Percentiles rank a stretch among this genome's conserved stretches.
Conservation (phyloP, 2,329 filamentous ascomycete genomes). For the Clarireedia homoeocarpa region DNA sequence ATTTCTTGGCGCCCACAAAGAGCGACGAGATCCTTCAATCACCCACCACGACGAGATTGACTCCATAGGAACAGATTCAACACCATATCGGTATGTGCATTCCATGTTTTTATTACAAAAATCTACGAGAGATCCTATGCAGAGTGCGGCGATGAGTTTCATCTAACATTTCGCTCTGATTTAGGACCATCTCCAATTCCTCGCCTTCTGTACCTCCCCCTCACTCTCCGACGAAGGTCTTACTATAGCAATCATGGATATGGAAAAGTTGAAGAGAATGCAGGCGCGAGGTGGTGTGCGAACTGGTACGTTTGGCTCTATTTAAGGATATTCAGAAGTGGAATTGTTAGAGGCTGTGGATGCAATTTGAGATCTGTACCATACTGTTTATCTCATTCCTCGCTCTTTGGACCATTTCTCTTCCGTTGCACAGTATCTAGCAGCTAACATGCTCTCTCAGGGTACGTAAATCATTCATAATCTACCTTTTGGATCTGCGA, state of each 20-base stretch:
- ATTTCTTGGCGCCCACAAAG: conserved; percentile 23
- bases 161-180: conserved; percentile 4
- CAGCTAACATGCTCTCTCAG: conserved; percentile 6
- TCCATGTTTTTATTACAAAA: neutral
- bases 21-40: conserved; percentile 13
- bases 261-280: conserved; percentile 58
- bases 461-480: conserved; percentile 14
- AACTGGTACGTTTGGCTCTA: conserved; percentile 8
- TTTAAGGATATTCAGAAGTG: neutral
- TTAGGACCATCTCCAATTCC: conserved; percentile 9
- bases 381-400: neutral
- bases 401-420: no score
- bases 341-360: neutral
- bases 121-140: neutral
- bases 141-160: neutral
- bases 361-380: neutral
- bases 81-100: conserved; percentile 11
- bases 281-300: conserved; percentile 43
- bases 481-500: neutral
- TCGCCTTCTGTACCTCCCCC: conserved; percentile 11
- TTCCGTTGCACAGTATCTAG: no score
- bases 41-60: conserved; percentile 13
- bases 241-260: conserved; percentile 48
- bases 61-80: conserved; percentile 13
- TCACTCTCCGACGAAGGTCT: conserved; percentile 20